Evolutionary conservation across 257 asterid species (phyloP), one percentile per base, ranked within the genome.

Genomic region (Solanum medicagineum): DNA sequence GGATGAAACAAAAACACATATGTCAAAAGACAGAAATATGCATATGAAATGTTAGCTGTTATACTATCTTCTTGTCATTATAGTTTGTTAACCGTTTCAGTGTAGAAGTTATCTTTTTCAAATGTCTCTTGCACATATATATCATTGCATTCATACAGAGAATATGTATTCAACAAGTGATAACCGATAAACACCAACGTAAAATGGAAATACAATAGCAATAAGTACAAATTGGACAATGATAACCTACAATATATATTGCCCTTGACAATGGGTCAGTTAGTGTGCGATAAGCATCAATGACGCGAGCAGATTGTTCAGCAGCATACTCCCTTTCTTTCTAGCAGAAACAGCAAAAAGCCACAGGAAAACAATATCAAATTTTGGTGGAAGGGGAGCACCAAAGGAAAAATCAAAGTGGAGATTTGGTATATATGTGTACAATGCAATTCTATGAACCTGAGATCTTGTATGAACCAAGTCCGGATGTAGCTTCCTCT

Each of bases 401-500:
- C 3, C 40, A 54, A 19, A 29, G 0, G 14, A 26, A 83, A 6
- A 47, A 29, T 8, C 1, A 29, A 3, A 42, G 59, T 24, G 17
- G 4, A 45, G 19, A 60, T 10, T 17, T 4, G 5, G 68, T 2
- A 22, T 49, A 4, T 14, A 75, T 15, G 14, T 6, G 6, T 8
- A 47, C 22, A 47, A 49, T 8, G 15, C 15, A 13, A 49, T 75
- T 14, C 12, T 47, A 49, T 75, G 45, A 87, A 95, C 99, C 96
- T 92, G 89, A 15, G 99, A 89, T 91, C 94, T 97, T 0, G 99
- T 90, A 86, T 95, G 98, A 87, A 97, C 98, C 49, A 95, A 91
- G 89, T 97, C 99, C 32, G 98, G 99, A 91, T 97, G 99, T 87
- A 97, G 94, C 91, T 94, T 97, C 94, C 92, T 97, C 89, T 95